These are phyloP conservation scores for Ceratobasidium sp. DNA, from an alignment of 1,284 basidiomycete genomes.

Conservation along the genomic window DNA sequence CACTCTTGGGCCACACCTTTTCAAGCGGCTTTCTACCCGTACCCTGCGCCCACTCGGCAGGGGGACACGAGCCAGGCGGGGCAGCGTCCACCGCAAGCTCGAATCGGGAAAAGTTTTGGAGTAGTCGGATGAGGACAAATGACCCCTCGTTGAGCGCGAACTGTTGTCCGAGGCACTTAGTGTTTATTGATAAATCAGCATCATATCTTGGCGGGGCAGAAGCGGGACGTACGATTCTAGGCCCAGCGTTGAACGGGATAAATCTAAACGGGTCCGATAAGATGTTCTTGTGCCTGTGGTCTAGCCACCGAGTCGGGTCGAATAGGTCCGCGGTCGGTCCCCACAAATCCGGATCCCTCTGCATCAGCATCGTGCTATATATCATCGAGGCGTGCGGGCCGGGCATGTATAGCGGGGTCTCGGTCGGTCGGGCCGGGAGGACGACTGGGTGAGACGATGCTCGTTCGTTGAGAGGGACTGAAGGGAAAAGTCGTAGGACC, in stretches of 20 bases:
- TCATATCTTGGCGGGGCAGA: neutral
- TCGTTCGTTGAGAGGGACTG: constrained; percentile 44
- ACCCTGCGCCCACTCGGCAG: constrained; percentile 47
- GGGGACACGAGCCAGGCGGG: constrained; percentile 46
- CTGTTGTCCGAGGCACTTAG: constrained; percentile 45
- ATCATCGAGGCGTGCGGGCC: constrained; percentile 37
- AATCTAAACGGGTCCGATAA: constrained; percentile 49
- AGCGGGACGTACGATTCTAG: constrained; percentile 45
- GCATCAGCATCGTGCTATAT: constrained; percentile 46
- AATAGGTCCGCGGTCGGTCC: constrained; percentile 67
- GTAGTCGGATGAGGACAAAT: constrained; percentile 47
- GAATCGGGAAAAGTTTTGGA: constrained; percentile 47
- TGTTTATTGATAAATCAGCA: constrained; percentile 1
- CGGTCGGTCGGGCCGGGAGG: constrained; percentile 30
- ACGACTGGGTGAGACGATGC: constrained; percentile 38
- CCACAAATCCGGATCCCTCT: constrained; percentile 64
- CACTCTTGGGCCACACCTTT: constrained; percentile 48
- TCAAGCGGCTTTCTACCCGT: constrained; percentile 46
- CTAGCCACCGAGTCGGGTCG: constrained; percentile 69
- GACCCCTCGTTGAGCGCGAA: constrained; percentile 49
- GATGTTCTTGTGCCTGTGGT: constrained; percentile 56
- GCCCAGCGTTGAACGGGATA: constrained; percentile 49
- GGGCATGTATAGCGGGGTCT: constrained; percentile 44
- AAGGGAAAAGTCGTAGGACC: constrained; percentile 49
- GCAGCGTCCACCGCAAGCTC: constrained; percentile 48